These are phyloP conservation scores for Saturnispora quitensis DNA, from an alignment of 805 yeast species.

Conservation along the genomic window DNA sequence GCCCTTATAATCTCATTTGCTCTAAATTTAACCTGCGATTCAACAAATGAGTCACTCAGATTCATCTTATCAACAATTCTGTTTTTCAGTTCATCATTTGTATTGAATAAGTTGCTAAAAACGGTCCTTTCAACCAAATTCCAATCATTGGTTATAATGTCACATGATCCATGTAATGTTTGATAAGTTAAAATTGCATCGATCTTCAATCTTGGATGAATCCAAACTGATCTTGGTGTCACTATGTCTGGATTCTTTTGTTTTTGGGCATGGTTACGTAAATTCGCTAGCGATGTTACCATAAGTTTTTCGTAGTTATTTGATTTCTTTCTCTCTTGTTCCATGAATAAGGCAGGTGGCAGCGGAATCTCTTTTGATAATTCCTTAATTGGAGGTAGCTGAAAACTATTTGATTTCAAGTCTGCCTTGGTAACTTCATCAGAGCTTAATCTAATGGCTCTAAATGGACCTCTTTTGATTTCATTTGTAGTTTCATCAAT, in stretches of 20 bases:
- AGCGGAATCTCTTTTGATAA: not conserved
- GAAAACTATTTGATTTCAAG: not conserved
- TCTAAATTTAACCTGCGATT: constrained; percentile 1
- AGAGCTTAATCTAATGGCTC: constrained; percentile 5
- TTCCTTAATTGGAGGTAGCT: not conserved
- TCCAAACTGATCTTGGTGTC: constrained; percentile 26
- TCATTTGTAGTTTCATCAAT: constrained; percentile 19
- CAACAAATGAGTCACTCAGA: constrained; percentile 1
- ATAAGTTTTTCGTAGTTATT: not conserved
- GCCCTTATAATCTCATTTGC: constrained; percentile 14
- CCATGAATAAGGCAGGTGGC: not conserved
- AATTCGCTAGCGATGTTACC: constrained; percentile 1
- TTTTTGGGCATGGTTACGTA: not conserved
- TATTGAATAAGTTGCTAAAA: constrained; percentile 21
- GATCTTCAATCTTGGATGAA: constrained; percentile 25
- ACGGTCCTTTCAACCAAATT: constrained; percentile 18
- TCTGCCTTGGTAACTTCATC: no score
- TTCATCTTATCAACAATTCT: constrained; percentile 20
- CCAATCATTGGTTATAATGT: constrained; percentile 16
- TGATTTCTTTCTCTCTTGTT: not conserved
- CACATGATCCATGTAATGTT: constrained; percentile 19
- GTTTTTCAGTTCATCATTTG: constrained; percentile 8
- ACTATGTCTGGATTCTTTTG: constrained; percentile 11
- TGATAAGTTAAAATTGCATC: constrained; percentile 27
- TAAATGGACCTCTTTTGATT: constrained; percentile 25